Evolutionary conservation across 768 basidiomycete species (phyloP).

Genomic region (Tephrocybe sp.): DNA sequence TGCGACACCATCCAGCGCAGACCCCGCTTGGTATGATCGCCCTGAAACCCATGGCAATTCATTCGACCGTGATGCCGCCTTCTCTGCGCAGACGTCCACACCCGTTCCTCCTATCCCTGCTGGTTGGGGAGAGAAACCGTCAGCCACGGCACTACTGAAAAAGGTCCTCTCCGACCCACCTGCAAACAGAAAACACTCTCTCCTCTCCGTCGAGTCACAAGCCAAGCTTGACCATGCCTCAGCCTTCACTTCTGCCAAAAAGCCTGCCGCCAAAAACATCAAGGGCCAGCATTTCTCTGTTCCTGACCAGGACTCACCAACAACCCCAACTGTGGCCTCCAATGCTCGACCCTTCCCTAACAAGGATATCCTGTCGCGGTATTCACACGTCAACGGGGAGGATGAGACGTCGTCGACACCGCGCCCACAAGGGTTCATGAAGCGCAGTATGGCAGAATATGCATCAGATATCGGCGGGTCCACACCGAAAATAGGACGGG

Average conservation of each 20-base stretch:
- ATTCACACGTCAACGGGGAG: constrained; percentile 3
- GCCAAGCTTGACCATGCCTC: constrained; percentile 4
- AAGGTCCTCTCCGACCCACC: constrained; percentile 13
- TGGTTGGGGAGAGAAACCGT: constrained; percentile 14
- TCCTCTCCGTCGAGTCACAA: constrained; percentile 5
- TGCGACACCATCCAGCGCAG: neutral
- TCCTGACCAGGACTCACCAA: constrained; percentile 16
- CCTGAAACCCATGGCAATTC: neutral
- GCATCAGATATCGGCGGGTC: constrained; percentile 6
- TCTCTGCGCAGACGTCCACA: neutral
- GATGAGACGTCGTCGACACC: constrained; percentile 19
- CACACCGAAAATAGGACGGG: constrained; percentile 6
- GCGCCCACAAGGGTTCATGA: constrained; percentile 12
- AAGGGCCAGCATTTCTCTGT: constrained; percentile 27
- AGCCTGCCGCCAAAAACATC: constrained; percentile 22
- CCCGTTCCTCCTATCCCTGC: constrained; percentile 14
- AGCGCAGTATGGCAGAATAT: constrained; percentile 9
- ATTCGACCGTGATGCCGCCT: constrained; percentile 9
- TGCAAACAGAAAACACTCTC: constrained; percentile 8
- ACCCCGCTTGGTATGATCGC: constrained; percentile 1
- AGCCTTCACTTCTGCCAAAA: constrained; percentile 22
- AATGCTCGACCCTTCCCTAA: constrained; percentile 12
- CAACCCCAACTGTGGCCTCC: constrained; percentile 11
- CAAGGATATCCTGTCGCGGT: constrained; percentile 16
- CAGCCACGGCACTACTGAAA: constrained; percentile 12